These are phyloP conservation scores for Trypethelium eluteriae DNA, from an alignment of 495 filamentous ascomycete species.

Conservation along the genomic window DNA sequence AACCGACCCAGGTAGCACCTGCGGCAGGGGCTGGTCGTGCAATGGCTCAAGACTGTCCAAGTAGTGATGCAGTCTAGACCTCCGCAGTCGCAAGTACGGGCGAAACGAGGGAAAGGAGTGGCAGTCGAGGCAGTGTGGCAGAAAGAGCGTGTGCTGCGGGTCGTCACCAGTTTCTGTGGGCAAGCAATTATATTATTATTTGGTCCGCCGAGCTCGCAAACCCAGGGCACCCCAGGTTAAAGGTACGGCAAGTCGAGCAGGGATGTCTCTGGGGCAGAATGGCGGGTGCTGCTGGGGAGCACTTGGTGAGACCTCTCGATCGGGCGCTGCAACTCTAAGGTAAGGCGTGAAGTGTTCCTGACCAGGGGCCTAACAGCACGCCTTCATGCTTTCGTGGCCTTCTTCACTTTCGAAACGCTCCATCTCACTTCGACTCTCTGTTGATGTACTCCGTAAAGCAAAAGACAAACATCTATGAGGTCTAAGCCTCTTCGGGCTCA, in stretches of 20 bases:
- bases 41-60: background rate
- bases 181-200: background rate
- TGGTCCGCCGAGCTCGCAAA: no score
- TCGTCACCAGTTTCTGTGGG: background rate
- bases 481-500: background rate
- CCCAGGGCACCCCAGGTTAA: background rate
- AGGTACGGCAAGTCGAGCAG: background rate
- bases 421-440: background rate
- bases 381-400: background rate
- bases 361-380: background rate
- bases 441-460: no score
- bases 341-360: background rate
- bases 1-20: background rate
- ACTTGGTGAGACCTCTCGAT: conserved; percentile 1
- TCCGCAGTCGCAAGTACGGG: background rate
- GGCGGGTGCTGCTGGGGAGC: background rate
- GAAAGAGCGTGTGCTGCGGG: background rate
- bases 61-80: conserved; percentile 1
- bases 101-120: background rate
- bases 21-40: background rate
- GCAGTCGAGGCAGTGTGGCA: background rate
- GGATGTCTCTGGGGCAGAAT: background rate
- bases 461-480: no score
- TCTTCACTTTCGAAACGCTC: background rate
- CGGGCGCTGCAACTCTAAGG: background rate